Conservation (phyloP, 2,329 filamentous ascomycete species). For the Biscogniauxia mediterranea region DNA sequence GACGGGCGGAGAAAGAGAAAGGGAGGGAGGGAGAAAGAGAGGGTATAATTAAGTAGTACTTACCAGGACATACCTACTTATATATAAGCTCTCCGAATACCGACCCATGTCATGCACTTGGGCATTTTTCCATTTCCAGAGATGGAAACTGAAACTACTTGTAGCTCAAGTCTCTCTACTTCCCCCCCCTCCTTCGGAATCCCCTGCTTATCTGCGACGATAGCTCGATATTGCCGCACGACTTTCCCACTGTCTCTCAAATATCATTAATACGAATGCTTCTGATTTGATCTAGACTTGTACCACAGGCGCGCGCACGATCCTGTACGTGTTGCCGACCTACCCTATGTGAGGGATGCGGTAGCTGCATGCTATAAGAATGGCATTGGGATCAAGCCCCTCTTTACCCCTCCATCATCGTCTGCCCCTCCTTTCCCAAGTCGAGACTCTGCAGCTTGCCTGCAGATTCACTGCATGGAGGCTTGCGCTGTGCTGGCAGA, state of each 20-base stretch:
- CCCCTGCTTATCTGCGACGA: background rate
- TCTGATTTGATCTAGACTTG: background rate
- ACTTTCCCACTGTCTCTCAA: background rate
- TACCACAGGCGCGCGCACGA: background rate
- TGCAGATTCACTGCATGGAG: constrained; percentile 28
- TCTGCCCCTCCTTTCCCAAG: constrained; percentile 27
- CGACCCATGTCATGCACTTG: background rate
- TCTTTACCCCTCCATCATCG: constrained; percentile 7
- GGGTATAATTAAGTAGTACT: too few relatives aligned
- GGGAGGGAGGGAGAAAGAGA: too few relatives aligned
- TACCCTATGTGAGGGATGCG: background rate
- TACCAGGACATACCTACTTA: too few relatives aligned
- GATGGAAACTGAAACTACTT: background rate
- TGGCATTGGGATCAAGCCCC: background rate
- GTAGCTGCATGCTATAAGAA: background rate
- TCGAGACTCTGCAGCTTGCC: constrained; percentile 24
- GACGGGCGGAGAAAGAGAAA: too few relatives aligned
- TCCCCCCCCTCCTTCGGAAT: background rate
- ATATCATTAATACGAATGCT: background rate
- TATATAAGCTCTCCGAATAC: background rate
- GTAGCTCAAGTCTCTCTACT: background rate
- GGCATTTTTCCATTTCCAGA: too few relatives aligned
- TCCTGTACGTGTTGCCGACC: constrained; percentile 1
- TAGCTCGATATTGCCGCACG: background rate
- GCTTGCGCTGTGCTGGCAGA: constrained; percentile 31